These are phyloP conservation scores for Sclerotinia subarctica DNA, from an alignment of 2,329 filamentous ascomycete species.

Conservation along the genomic window DNA sequence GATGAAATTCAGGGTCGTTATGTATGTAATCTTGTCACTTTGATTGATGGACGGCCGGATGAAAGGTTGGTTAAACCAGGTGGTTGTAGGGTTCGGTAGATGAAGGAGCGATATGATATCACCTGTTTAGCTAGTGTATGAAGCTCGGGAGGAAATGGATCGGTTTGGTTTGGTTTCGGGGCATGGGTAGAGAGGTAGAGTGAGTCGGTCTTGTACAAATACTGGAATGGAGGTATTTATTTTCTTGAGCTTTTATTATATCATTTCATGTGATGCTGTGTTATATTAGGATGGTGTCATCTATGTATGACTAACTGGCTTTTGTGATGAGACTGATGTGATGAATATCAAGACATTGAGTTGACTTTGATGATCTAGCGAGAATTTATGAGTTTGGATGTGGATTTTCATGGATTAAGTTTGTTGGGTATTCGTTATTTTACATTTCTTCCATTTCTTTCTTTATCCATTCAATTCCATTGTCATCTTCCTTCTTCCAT, in stretches of 20 bases:
- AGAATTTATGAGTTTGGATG: background rate
- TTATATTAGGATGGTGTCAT: background rate
- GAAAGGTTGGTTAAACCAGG: no score
- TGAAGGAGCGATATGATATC: no score
- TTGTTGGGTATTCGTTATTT: background rate
- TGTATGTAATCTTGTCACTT: no score
- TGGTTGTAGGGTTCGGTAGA: no score
- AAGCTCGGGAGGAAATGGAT: background rate
- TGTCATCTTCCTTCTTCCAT: constrained; percentile 38
- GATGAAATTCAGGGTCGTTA: no score
- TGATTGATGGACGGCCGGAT: no score
- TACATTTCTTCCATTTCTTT: no score
- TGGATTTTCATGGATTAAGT: background rate
- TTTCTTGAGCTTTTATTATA: background rate
- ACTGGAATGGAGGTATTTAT: constrained; percentile 12
- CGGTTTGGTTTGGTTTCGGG: background rate
- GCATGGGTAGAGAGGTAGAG: no score
- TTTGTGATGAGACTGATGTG: background rate
- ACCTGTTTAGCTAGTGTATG: background rate
- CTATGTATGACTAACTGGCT: background rate
- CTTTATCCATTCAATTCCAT: background rate
- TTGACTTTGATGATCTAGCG: background rate
- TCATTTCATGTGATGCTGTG: no score
- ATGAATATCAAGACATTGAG: background rate
- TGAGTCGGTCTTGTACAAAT: constrained; percentile 2